Base-by-base conservation (phyloP, 441 rosid genomes). In the Mallotus japonicus region DNA sequence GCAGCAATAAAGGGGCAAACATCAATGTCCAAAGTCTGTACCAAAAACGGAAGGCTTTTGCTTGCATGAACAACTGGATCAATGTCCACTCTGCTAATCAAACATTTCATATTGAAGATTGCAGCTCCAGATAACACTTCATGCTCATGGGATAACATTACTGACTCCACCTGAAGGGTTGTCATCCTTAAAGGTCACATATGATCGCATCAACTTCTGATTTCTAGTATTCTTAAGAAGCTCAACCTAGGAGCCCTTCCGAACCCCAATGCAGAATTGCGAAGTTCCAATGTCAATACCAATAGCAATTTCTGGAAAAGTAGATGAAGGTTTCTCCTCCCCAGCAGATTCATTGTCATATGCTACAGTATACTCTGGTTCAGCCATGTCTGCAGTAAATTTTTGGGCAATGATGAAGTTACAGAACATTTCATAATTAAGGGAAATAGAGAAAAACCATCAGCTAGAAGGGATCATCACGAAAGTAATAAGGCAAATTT, bases 231-330 rank as follows among this genome's bases (percentile, higher is more conserved):
- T 90, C 77, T 85, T 83, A 47, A 94, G 85, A 59, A 94, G 87
- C 83, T 94, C 89, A 9, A 92, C 91, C 79, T 89, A 82, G 62
- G 93, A 87, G 46, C 97, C 96, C 67, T 89, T 90, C 97, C 97
- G 92, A 62, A 88, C 79, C 1, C 93, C 96, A 44, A 90, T 79
- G 63, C 97, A 89, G 81, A 96, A 94, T 28, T 89, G 92, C 6
- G 93, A 94, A 65, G 99, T 92, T 59, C 97, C 96, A 42, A 94
- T 84, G 81, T 94, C 97, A 22, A 94, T 82, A 67, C 97, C 99
- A 67, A 94, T 83, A 0, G 95, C 97, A 65, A 84, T 80, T 70
- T 94, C 95, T 1, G 95, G 92, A 75, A 86, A 76, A 57, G 87
- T 72, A 3, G 88, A 72, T 6, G 89, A 83, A 55, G 92, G 75